Percentiles rank a stretch among this genome's conserved stretches.
phyloP scores from a whole-genome alignment of 179 eudicot species.

The Beta macrorhiza region DNA sequence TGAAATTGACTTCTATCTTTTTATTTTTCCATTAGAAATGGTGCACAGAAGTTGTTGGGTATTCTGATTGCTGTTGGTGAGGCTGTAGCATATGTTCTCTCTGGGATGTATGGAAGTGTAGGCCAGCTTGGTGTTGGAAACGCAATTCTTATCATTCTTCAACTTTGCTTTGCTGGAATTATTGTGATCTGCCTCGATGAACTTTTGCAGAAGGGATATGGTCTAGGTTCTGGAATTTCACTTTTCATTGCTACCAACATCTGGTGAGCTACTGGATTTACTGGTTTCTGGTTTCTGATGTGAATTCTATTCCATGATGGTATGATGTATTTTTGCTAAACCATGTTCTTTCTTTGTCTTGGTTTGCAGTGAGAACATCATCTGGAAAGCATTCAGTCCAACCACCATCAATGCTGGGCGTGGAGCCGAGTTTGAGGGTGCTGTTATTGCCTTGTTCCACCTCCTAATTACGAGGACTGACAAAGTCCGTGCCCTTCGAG shows the following conservation, averaged over 20 bases:
- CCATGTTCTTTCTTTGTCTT: constrained; percentile 4
- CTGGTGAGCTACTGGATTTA: constrained; percentile 41
- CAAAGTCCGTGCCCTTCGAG: constrained; percentile 75
- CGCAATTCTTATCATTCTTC: constrained; percentile 70
- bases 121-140: constrained; percentile 81
- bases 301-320: neutral
- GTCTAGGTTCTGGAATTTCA: constrained; percentile 88
- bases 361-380: constrained; percentile 66
- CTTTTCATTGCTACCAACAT: constrained; percentile 87
- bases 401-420: constrained; percentile 83
- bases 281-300: too few species aligned
- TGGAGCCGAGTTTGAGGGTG: constrained; percentile 91
- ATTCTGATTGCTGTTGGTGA: constrained; percentile 83
- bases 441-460: constrained; percentile 79
- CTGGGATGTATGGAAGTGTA: constrained; percentile 87
- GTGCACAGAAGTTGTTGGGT: constrained; percentile 83
- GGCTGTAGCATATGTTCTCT: constrained; percentile 85
- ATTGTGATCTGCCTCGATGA: constrained; percentile 83
- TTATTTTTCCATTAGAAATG: constrained; percentile 41
- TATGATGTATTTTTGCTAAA: neutral
- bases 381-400: constrained; percentile 94
- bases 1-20: neutral
- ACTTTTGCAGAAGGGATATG: constrained; percentile 90
- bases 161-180: constrained; percentile 82
- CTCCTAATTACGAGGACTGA: constrained; percentile 72